Conservation (phyloP, 768 basidiomycete species). For the Scleroderma citrinum region DNA sequence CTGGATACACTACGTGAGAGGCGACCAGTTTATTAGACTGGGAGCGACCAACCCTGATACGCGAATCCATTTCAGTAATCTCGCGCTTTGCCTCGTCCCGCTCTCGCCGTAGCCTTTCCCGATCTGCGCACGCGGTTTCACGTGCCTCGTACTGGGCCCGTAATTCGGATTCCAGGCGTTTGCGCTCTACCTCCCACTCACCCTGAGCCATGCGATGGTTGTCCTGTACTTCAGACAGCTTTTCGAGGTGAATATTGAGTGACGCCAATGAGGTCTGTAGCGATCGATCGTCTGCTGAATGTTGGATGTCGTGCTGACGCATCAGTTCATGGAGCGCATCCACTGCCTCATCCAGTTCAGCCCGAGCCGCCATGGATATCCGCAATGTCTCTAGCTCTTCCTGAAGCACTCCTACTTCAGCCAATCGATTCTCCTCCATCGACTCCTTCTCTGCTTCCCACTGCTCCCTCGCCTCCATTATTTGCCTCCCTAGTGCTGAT, state of each 20-base stretch:
- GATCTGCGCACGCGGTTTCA: conserved; percentile 41
- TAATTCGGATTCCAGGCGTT: conserved; percentile 47
- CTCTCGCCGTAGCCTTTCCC: conserved; percentile 49
- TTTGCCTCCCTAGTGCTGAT: conserved; percentile 31
- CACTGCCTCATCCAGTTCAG: conserved; percentile 48
- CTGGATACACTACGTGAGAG: conserved; percentile 12
- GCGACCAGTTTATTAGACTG: neutral
- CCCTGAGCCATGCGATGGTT: conserved; percentile 35
- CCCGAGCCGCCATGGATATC: conserved; percentile 33
- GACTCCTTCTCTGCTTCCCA: conserved; percentile 47
- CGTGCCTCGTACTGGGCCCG: conserved; percentile 39
- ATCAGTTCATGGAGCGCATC: conserved; percentile 46
- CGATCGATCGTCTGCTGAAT: conserved; percentile 43
- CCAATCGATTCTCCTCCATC: conserved; percentile 45
- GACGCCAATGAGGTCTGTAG: conserved; percentile 44
- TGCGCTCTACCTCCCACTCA: conserved; percentile 43
- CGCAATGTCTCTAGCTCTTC: conserved; percentile 44
- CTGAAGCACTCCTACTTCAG: conserved; percentile 40
- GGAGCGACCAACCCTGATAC: conserved; percentile 29
- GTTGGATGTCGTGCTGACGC: conserved; percentile 50
- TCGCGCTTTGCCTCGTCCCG: conserved; percentile 45
- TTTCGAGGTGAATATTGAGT: conserved; percentile 46
- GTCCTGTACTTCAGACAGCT: conserved; percentile 40
- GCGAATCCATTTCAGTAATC: conserved; percentile 32
- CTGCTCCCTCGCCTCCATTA: conserved; percentile 40